These are phyloP conservation scores for Fusarium albidum DNA, from an alignment of 2,329 filamentous ascomycete species.

Conservation along the genomic window DNA sequence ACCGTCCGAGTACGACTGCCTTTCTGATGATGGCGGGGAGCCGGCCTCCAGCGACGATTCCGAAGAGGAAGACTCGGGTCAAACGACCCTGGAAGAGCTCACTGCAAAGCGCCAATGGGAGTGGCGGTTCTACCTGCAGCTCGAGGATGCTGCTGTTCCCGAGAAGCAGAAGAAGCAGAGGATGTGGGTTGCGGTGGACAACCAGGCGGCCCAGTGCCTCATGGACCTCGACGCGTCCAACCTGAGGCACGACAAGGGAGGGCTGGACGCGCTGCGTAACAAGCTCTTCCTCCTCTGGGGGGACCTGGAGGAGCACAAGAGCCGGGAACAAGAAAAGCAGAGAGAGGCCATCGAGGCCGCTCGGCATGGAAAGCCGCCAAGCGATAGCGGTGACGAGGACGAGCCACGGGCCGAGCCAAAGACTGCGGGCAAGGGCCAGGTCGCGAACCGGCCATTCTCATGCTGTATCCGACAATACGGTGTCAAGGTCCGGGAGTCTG, in stretches of 20 bases:
- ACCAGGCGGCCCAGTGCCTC: slow-evolving; percentile 59
- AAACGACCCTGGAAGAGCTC: slow-evolving; percentile 35
- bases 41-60: slow-evolving; percentile 17
- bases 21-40: slow-evolving; percentile 53
- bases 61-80: slow-evolving; percentile 24
- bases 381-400: slow-evolving; percentile 49
- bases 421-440: slow-evolving; percentile 6
- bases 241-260: slow-evolving; percentile 60
- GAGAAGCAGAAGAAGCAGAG: slow-evolving; percentile 49
- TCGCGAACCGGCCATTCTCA: slow-evolving; percentile 68
- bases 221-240: slow-evolving; percentile 57
- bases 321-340: slow-evolving; percentile 42
- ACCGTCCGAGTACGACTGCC: slow-evolving; percentile 55
- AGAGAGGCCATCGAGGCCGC: slow-evolving; percentile 36
- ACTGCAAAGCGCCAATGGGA: slow-evolving; percentile 65
- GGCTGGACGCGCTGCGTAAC: slow-evolving; percentile 67
- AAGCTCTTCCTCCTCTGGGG: slow-evolving; percentile 86
- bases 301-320: slow-evolving; percentile 77
- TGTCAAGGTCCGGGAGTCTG: slow-evolving; percentile 53
- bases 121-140: slow-evolving; percentile 82
- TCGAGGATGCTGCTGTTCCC: slow-evolving; percentile 70
- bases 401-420: slow-evolving; percentile 15
- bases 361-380: slow-evolving; percentile 45
- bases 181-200: slow-evolving; percentile 75
- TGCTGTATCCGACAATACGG: slow-evolving; percentile 80